These are phyloP conservation scores for Notholithocarpus densiflorus DNA, from an alignment of 306 rosid species.

Conservation along the genomic window DNA sequence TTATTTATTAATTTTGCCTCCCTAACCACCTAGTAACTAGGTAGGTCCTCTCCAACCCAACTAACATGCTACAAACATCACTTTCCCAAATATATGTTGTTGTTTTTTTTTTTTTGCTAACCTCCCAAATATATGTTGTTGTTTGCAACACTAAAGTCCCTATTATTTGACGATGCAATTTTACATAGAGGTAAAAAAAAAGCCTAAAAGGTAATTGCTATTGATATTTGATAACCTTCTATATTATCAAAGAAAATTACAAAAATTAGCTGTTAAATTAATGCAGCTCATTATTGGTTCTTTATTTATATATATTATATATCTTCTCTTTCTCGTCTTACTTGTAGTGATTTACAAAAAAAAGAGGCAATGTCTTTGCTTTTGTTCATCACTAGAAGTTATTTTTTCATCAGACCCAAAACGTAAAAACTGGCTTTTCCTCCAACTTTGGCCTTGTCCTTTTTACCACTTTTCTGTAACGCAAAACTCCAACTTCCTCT, in stretches of 20 bases:
- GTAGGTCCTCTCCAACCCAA: neutral
- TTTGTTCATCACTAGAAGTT: slow-evolving; percentile 41
- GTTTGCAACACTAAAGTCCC: slow-evolving; percentile 10
- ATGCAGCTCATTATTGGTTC: slow-evolving; percentile 35
- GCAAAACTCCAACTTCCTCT: slow-evolving; percentile 12
- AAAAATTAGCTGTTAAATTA: slow-evolving; percentile 32
- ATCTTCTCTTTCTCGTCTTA: slow-evolving; percentile 27
- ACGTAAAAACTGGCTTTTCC: slow-evolving; percentile 34
- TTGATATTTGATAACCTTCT: slow-evolving; percentile 20
- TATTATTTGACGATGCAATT: neutral
- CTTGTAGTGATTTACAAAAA: neutral
- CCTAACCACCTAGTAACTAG: neutral
- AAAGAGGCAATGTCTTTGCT: neutral
- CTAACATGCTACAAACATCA: neutral
- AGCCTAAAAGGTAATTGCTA: neutral
- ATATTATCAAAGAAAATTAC: slow-evolving; percentile 31
- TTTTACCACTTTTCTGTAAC: slow-evolving; percentile 11
- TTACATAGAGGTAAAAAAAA: neutral
- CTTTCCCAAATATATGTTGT: slow-evolving; percentile 12
- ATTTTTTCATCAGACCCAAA: slow-evolving; percentile 21
- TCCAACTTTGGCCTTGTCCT: slow-evolving; percentile 32
- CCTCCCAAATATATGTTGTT: slow-evolving; percentile 17
- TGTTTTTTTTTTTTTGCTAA: too few relatives aligned
- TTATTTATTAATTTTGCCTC: neutral
- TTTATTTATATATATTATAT: neutral